Evolutionary conservation across 768 basidiomycete genomes (phyloP).

Genomic region (Phaeotremella skinneri): DNA sequence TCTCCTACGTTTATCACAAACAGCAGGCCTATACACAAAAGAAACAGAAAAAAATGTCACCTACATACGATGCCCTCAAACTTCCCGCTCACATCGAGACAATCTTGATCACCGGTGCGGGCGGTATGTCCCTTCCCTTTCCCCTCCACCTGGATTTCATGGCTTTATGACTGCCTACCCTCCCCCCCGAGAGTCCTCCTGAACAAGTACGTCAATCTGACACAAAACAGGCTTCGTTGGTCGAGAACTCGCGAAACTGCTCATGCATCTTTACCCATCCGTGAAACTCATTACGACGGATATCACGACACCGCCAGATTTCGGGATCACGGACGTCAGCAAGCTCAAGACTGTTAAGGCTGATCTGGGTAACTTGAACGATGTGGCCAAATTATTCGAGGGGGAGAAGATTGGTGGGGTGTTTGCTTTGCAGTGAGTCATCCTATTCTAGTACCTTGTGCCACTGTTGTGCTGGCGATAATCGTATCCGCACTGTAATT

Average conservation of each 20-base stretch:
- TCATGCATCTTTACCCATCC: constrained; percentile 38
- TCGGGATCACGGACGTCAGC: constrained; percentile 18
- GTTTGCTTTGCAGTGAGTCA: constrained; percentile 41
- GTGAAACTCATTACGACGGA: constrained; percentile 49
- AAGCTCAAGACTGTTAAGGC: constrained; percentile 35
- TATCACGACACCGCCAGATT: constrained; percentile 42
- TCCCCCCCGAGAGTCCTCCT: too few relatives aligned
- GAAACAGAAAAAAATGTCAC: constrained; percentile 21
- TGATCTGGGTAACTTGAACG: constrained; percentile 27
- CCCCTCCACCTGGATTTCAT: too few relatives aligned
- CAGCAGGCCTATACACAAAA: not conserved
- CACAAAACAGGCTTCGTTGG: constrained; percentile 46
- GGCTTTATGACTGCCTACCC: too few relatives aligned
- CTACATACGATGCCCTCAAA: constrained; percentile 43
- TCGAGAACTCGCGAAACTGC: constrained; percentile 44
- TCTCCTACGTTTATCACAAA: not conserved
- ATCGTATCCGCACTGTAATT: too few relatives aligned
- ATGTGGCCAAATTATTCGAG: constrained; percentile 32
- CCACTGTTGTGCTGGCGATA: too few relatives aligned
- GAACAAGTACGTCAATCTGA: not conserved
- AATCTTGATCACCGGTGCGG: constrained; percentile 50
- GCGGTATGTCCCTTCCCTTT: constrained; percentile 32
- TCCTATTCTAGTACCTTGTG: too few relatives aligned
- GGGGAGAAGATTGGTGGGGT: constrained; percentile 39
- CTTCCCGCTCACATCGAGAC: constrained; percentile 49